Evolutionary conservation across 2,329 filamentous ascomycete species (phyloP).

Genomic region (Exophiala spinifera): DNA sequence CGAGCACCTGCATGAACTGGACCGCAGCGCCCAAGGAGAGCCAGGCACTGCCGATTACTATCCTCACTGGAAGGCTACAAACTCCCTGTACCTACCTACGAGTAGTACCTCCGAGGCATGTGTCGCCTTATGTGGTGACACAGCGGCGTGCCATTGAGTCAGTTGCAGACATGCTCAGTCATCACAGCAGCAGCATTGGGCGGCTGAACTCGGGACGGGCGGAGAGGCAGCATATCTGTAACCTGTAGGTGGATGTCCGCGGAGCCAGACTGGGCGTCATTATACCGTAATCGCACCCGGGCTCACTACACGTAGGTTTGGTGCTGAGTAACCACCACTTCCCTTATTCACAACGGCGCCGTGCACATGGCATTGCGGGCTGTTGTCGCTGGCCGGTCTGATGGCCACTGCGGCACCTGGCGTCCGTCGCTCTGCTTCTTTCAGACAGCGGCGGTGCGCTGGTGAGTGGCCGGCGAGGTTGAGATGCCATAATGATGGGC

Average conservation of each 20-base stretch:
- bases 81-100: too few relatives aligned
- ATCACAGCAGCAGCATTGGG: neutral
- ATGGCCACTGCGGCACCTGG: neutral
- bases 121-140: neutral
- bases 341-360: conserved; percentile 15
- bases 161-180: too few relatives aligned
- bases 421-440: neutral
- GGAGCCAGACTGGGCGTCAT: conserved; percentile 1
- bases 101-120: neutral
- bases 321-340: conserved; percentile 13
- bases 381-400: conserved; percentile 9
- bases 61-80: too few relatives aligned
- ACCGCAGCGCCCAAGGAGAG: too few relatives aligned
- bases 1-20: neutral
- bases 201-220: conserved; percentile 15
- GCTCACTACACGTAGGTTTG: too few relatives aligned
- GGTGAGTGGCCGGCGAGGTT: conserved; percentile 17
- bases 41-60: too few relatives aligned
- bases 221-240: neutral
- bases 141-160: too few relatives aligned
- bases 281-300: too few relatives aligned
- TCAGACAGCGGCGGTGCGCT: conserved; percentile 15
- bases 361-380: conserved; percentile 15
- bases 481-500: neutral
- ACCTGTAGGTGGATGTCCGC: neutral